A percentile compares a stretch with the other conserved stretches of the same genome.
These are phyloP conservation scores for Calocybe cyanea DNA, from an alignment of 768 basidiomycete genomes.

Conservation along the genomic window DNA sequence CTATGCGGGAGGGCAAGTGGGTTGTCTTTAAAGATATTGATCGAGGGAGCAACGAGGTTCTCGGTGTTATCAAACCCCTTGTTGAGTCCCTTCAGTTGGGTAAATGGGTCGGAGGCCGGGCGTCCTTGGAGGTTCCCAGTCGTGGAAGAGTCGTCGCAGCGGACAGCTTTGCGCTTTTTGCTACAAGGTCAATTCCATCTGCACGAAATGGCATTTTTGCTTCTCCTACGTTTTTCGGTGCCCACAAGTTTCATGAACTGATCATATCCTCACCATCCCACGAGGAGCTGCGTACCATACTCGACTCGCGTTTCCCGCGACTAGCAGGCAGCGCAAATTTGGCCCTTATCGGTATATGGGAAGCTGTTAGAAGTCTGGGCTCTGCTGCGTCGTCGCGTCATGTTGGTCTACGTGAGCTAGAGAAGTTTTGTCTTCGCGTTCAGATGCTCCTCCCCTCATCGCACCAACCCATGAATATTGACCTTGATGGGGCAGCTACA, in stretches of 20 bases:
- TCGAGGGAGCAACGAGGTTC: slow-evolving; percentile 82
- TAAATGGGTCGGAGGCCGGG: slow-evolving; percentile 74
- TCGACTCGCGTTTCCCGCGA: slow-evolving; percentile 61
- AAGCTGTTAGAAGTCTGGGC: slow-evolving; percentile 47
- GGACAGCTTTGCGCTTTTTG: slow-evolving; percentile 82
- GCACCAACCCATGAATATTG: slow-evolving; percentile 39
- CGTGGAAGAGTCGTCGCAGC: slow-evolving; percentile 72
- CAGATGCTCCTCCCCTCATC: slow-evolving; percentile 52
- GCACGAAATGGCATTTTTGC: slow-evolving; percentile 47
- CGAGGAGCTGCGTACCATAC: slow-evolving; percentile 68
- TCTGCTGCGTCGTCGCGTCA: slow-evolving; percentile 50
- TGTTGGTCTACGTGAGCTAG: slow-evolving; percentile 75
- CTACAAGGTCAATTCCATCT: slow-evolving; percentile 68
- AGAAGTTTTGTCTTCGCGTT: slow-evolving; percentile 79
- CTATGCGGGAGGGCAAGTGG: slow-evolving; percentile 90
- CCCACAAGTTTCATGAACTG: slow-evolving; percentile 80
- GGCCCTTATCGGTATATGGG: slow-evolving; percentile 70
- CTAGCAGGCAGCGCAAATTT: slow-evolving; percentile 46
- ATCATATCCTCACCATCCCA: slow-evolving; percentile 54
- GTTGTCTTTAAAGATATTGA: slow-evolving; percentile 92
- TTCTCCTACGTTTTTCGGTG: slow-evolving; percentile 72
- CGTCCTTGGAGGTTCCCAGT: slow-evolving; percentile 67
- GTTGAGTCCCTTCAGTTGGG: slow-evolving; percentile 66
- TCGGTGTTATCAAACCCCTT: slow-evolving; percentile 83
- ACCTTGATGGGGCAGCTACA: slow-evolving; percentile 19